Conservation (phyloP, 2,329 filamentous ascomycete genomes). For the Arthroderma sp. region DNA sequence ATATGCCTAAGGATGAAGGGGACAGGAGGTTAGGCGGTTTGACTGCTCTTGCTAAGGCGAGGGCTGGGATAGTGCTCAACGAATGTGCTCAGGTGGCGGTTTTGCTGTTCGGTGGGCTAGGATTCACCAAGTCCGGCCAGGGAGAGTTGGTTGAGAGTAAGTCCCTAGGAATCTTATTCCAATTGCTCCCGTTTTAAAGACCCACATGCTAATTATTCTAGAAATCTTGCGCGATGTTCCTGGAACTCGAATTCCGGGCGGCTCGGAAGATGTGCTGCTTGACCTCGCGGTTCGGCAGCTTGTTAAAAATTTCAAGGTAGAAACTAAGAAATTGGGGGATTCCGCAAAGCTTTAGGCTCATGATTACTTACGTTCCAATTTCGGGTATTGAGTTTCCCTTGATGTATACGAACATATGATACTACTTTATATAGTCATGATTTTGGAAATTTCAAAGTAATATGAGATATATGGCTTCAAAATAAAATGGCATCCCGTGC, state of each 20-base stretch:
- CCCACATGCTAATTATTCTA: constrained; percentile 22
- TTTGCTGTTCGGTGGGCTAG: constrained; percentile 61
- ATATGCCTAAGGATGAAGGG: constrained; percentile 40
- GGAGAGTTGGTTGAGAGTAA: constrained; percentile 59
- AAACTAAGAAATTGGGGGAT: constrained; percentile 22
- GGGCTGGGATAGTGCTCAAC: constrained; percentile 58
- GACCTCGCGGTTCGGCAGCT: constrained; percentile 58
- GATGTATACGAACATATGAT: too few relatives aligned
- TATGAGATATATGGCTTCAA: too few relatives aligned
- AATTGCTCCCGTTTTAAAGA: constrained; percentile 15
- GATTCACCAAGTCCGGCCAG: constrained; percentile 56
- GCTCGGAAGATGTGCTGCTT: constrained; percentile 60
- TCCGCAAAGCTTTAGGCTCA: background rate
- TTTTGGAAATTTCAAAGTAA: too few relatives aligned
- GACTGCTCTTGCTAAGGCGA: constrained; percentile 61
- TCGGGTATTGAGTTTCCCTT: too few relatives aligned
- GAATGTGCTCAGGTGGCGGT: constrained; percentile 59
- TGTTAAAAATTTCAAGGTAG: constrained; percentile 50
- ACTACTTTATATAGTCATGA: too few relatives aligned
- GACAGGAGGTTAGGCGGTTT: constrained; percentile 53
- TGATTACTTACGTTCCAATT: too few relatives aligned
- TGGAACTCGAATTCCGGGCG: constrained; percentile 52
- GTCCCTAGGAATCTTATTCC: constrained; percentile 23
- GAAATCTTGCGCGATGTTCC: constrained; percentile 54
- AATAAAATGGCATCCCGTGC: too few relatives aligned